Conservation (phyloP, 257 asterid genomes). For the Avicennia marina region DNA sequence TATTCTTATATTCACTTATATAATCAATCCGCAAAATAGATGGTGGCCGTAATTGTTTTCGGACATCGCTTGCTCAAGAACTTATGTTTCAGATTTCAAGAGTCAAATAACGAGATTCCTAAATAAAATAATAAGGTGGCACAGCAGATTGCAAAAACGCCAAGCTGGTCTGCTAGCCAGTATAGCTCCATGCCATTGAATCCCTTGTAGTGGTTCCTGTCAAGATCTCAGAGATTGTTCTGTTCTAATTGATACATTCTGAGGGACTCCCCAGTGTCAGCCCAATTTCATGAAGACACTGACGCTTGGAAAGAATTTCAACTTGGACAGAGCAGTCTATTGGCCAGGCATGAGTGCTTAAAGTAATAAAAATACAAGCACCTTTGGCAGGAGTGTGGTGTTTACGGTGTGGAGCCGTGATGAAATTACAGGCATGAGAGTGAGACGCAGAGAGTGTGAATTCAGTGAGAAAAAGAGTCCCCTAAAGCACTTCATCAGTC, state of each 20-base stretch:
- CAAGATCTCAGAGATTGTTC: background rate
- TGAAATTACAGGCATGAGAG: background rate
- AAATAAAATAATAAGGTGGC: too few species aligned
- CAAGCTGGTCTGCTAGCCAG: background rate
- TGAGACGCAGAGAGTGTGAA: background rate
- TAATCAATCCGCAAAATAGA: too few species aligned
- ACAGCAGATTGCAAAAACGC: background rate
- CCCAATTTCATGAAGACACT: background rate
- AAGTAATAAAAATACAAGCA: background rate
- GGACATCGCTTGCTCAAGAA: too few species aligned
- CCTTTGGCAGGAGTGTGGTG: background rate
- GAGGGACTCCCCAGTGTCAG: too few species aligned
- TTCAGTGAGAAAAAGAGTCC: background rate
- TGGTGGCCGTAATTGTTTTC: too few species aligned
- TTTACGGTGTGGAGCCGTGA: background rate
- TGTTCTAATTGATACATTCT: background rate
- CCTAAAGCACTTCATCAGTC: background rate
- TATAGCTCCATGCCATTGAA: background rate
- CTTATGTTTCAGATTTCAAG: too few species aligned
- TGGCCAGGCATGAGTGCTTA: background rate
- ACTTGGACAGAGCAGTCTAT: background rate
- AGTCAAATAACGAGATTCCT: constrained; percentile 10
- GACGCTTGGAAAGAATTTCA: background rate
- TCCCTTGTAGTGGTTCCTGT: too few species aligned
- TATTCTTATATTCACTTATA: too few species aligned